A percentile compares a stretch with the other conserved stretches of the same genome.
phyloP scores from a whole-genome alignment of 2,329 filamentous ascomycete genomes.

The Talaromyces sp. region DNA sequence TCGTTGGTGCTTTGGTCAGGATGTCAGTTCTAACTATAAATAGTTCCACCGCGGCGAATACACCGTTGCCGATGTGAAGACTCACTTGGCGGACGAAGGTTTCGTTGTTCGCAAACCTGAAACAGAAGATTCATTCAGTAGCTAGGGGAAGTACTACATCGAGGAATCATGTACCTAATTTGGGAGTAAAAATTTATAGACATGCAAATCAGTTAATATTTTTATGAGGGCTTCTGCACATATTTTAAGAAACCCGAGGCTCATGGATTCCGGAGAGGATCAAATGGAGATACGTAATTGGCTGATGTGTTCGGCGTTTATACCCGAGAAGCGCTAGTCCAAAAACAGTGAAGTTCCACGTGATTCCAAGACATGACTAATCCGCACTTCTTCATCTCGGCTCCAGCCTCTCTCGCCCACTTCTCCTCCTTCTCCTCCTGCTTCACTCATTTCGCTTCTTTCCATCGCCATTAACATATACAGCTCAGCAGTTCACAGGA shows the following conservation, averaged over 20 bases:
- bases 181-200: not conserved
- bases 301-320: not conserved
- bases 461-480: not conserved
- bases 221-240: not conserved
- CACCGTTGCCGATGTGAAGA: constrained; percentile 90
- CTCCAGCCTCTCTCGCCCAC: not conserved
- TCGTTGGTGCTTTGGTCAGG: constrained; percentile 22
- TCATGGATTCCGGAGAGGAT: not conserved
- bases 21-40: constrained; percentile 11
- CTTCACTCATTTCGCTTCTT: not conserved
- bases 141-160: not conserved
- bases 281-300: not conserved
- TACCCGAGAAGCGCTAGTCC: not conserved
- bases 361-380: not conserved
- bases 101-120: constrained; percentile 78
- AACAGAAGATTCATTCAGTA: constrained; percentile 16
- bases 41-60: constrained; percentile 91
- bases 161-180: not conserved
- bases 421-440: not conserved
- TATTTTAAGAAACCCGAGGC: not conserved
- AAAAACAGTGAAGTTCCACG: not conserved
- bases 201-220: not conserved
- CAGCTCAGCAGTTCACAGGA: not conserved
- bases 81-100: constrained; percentile 65
- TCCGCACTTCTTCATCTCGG: not conserved